These are phyloP conservation scores for Trichoderma aggressivum DNA, from an alignment of 2,329 filamentous ascomycete genomes.

Conservation along the genomic window DNA sequence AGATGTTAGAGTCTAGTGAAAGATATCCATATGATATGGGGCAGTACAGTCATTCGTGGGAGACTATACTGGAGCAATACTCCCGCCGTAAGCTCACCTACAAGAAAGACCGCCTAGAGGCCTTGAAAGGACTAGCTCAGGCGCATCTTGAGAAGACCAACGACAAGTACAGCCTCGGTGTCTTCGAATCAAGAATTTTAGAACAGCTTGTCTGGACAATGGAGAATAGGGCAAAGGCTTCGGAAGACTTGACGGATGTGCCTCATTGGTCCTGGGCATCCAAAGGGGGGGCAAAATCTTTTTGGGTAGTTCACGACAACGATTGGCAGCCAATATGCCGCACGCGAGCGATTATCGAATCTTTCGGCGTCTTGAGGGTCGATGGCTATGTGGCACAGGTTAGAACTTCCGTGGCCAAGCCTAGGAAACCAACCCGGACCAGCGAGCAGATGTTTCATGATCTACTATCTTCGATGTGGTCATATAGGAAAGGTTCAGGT, in stretches of 20 bases:
- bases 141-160: background rate
- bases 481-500: fast-evolving
- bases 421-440: background rate
- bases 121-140: background rate
- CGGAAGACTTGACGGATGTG: background rate
- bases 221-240: fast-evolving
- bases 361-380: background rate
- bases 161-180: background rate
- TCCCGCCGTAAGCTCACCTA: background rate
- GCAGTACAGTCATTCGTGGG: background rate
- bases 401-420: background rate
- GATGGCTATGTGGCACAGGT: background rate
- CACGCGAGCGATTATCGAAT: background rate
- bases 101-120: background rate
- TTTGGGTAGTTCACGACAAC: fast-evolving
- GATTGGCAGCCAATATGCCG: background rate
- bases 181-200: background rate
- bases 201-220: background rate
- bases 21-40: background rate
- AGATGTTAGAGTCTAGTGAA: background rate
- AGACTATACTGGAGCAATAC: background rate
- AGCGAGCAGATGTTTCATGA: background rate
- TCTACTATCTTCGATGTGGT: background rate
- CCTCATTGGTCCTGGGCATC: background rate
- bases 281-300: background rate